Evolutionary conservation across 164 flowering plant species (phyloP).

Genomic region (Vitis cinerea): DNA sequence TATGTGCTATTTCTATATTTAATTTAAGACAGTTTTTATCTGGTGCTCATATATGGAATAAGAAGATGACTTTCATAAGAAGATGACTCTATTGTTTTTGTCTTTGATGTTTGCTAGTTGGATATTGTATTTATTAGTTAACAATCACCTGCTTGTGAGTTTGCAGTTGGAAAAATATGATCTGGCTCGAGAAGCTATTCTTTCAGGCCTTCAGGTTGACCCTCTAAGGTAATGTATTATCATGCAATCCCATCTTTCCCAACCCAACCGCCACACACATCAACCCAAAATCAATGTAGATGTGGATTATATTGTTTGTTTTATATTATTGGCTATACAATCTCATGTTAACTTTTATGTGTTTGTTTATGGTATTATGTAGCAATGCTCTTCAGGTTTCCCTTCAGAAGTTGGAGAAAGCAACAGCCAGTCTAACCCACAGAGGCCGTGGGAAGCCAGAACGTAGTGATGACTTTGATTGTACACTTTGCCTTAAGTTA

Average conservation of each 20-base stretch:
- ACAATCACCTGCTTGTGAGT: slow-evolving; percentile 5
- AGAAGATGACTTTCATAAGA: not conserved
- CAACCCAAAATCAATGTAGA: not conserved
- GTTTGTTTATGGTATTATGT: slow-evolving; percentile 27
- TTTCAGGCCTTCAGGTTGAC: slow-evolving; percentile 85
- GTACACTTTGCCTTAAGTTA: slow-evolving; percentile 86
- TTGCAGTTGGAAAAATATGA: slow-evolving; percentile 89
- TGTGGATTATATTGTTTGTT: not conserved
- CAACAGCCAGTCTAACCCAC: slow-evolving; percentile 19
- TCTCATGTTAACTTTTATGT: not conserved
- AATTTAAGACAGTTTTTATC: no score
- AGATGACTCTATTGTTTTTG: not conserved
- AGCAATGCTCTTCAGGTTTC: slow-evolving; percentile 60
- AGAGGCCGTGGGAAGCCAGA: slow-evolving; percentile 50
- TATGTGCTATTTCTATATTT: no score
- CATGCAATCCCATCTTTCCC: no score
- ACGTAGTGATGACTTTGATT: slow-evolving; percentile 86
- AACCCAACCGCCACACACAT: no score
- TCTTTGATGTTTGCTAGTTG: not conserved
- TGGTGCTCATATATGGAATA: no score
- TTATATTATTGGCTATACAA: not conserved
- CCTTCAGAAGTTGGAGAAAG: slow-evolving; percentile 57
- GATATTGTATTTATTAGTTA: not conserved
- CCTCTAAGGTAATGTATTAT: slow-evolving; percentile 59
- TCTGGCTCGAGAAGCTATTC: slow-evolving; percentile 68